These are phyloP conservation scores for Candida sp. DNA, from an alignment of 1,139 yeast species.

Conservation along the genomic window DNA sequence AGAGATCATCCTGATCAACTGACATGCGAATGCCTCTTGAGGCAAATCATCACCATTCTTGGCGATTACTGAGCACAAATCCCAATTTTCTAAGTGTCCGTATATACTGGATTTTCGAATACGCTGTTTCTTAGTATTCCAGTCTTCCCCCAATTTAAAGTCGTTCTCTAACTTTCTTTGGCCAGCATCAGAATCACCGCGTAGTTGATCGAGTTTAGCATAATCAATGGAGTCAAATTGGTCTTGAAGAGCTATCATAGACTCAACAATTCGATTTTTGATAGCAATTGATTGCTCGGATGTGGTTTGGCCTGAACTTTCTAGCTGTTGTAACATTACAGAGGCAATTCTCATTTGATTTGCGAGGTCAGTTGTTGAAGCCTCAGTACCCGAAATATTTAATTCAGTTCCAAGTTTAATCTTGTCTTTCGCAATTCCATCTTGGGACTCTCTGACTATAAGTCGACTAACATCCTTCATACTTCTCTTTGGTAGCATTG, in stretches of 20 bases:
- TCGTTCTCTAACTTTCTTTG: constrained; percentile 90
- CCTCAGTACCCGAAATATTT: too few relatives aligned
- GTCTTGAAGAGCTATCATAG: constrained; percentile 88
- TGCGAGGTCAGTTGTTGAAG: constrained; percentile 65
- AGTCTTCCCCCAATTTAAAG: constrained; percentile 89
- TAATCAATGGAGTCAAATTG: constrained; percentile 45
- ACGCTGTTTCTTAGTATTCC: constrained; percentile 78
- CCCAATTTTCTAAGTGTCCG: constrained; percentile 93
- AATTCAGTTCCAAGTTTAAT: too few relatives aligned
- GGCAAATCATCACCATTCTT: constrained; percentile 95
- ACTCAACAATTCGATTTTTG: constrained; percentile 72
- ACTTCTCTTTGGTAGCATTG: too few relatives aligned
- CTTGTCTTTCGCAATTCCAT: too few relatives aligned
- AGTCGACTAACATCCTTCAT: too few relatives aligned
- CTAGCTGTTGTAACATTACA: constrained; percentile 87
- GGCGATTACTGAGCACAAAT: constrained; percentile 88
- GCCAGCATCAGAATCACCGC: constrained; percentile 59
- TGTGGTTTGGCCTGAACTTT: constrained; percentile 65
- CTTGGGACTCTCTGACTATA: too few relatives aligned
- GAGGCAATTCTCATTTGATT: constrained; percentile 96
- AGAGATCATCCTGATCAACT: constrained; percentile 80
- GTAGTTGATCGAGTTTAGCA: constrained; percentile 50
- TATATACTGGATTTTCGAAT: constrained; percentile 72
- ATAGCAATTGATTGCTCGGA: constrained; percentile 73
- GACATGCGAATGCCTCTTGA: constrained; percentile 98